Conservation (phyloP, 306 rosid species). For the Gynostemma pentaphyllum region DNA sequence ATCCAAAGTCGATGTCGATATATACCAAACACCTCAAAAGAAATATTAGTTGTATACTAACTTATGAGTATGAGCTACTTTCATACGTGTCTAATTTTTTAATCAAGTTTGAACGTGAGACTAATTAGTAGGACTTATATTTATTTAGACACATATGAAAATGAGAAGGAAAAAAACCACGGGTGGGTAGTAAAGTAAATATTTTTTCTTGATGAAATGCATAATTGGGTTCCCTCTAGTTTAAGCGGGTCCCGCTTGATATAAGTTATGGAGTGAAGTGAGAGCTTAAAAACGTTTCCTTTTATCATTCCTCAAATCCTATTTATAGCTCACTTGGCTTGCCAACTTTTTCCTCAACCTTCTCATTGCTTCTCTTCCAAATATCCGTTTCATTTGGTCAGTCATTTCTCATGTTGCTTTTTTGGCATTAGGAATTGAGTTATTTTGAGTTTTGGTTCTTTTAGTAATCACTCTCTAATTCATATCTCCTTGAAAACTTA, state of each 20-base stretch:
- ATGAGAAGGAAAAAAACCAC: too few relatives aligned
- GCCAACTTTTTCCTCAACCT: background rate
- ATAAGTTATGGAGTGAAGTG: constrained; percentile 3
- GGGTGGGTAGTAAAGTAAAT: too few relatives aligned
- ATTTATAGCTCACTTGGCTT: background rate
- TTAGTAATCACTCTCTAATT: background rate
- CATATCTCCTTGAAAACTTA: background rate
- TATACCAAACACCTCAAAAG: too few relatives aligned
- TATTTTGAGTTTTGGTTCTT: background rate
- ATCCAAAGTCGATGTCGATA: too few relatives aligned
- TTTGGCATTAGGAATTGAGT: background rate
- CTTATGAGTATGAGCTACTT: too few relatives aligned
- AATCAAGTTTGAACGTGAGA: too few relatives aligned
- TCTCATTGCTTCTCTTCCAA: background rate
- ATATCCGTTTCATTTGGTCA: background rate
- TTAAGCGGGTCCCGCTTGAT: constrained; percentile 1
- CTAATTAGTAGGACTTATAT: too few relatives aligned
- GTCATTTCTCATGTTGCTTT: background rate
- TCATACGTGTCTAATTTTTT: too few relatives aligned
- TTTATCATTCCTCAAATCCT: background rate
- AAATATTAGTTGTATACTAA: too few relatives aligned
- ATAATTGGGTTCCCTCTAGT: background rate
- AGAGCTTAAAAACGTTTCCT: background rate
- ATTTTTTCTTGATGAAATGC: too few relatives aligned
- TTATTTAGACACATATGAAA: too few relatives aligned